Base-by-base conservation (phyloP, 2,329 filamentous ascomycete species). In the Apiospora saccharicola region DNA sequence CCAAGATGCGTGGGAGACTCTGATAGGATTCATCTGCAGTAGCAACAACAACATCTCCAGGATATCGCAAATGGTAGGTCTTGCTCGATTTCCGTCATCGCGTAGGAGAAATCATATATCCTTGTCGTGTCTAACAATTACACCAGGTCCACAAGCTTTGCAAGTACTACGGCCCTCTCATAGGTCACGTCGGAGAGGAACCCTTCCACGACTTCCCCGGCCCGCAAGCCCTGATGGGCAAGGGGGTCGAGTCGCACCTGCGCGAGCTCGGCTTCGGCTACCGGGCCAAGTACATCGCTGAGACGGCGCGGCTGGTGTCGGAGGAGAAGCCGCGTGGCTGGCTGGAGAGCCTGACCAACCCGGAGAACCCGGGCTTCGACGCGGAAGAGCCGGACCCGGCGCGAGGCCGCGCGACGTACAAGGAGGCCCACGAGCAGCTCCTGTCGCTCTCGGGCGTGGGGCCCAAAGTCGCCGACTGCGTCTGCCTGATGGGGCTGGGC, bases 41-140 rank as follows among this genome's bases (percentile, higher is more conserved):
- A 98, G 95, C 83, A 99, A 99, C 83, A 99, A 99, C 84, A 98
- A 99, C 80, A 99, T 99, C 73, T 89, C 92, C 2, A 90, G 96
- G 51, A 99, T 99, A 80, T 96, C 94, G 6, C 94, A 97, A 82
- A 99, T 99, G 96, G 95, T 93, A 78, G 75, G 79, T 49, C 37
- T 22, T 24, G 43, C 5, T n/a, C 53, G 19, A 5, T 22, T 57
- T 53, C 24, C 6, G n/a, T 22, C n/a, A 57, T 6, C 13, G 6
- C 69, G 51, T 34, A 30, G 26, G 12, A 51, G 13, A 22, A 19
- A 22, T 4, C 19, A 22, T 12, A 57, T 30, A 30, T 30, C 26
- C 68, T 74, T 46, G 72, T 34, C 14, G 41, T 51, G 4, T 30
- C 70, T 75, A 70, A 75, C n/a, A 26, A 67, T 3, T 30, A 30